Conservation (phyloP, 495 filamentous ascomycete species). For the Bacidia gigantensis region DNA sequence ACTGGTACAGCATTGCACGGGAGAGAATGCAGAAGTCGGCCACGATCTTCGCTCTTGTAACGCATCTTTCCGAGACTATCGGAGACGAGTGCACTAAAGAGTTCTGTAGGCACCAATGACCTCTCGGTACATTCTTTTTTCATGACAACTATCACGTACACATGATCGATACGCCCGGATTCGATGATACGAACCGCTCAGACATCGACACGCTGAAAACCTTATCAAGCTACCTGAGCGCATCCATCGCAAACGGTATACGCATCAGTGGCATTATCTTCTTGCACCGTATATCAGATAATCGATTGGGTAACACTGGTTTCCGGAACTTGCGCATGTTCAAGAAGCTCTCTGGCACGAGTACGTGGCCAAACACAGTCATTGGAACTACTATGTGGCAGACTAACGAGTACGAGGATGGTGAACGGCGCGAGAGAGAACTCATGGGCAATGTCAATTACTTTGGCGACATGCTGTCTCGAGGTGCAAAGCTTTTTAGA, state of each 20-base stretch:
- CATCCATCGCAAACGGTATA: constrained; percentile 10
- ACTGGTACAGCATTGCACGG: no score
- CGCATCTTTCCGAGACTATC: no score
- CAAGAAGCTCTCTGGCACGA: constrained; percentile 27
- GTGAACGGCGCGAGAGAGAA: constrained; percentile 21
- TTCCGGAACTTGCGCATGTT: constrained; percentile 30
- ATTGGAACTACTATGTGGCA: constrained; percentile 34
- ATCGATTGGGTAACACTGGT: constrained; percentile 27
- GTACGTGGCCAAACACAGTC: constrained; percentile 24
- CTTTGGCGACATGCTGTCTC: constrained; percentile 25
- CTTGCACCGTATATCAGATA: constrained; percentile 31
- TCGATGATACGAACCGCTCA: constrained; percentile 32
- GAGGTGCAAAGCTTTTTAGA: background rate
- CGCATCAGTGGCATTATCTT: constrained; percentile 22
- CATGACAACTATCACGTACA: constrained; percentile 13
- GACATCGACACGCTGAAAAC: constrained; percentile 29
- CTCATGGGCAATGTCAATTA: constrained; percentile 24
- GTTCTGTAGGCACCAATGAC: no score
- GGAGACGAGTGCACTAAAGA: no score
- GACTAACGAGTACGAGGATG: background rate
- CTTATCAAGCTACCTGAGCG: constrained; percentile 14
- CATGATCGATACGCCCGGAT: constrained; percentile 38
- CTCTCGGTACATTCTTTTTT: no score
- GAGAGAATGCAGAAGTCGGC: no score
- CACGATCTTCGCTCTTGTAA: no score